These are phyloP conservation scores for Spatholobus suberectus DNA, from an alignment of 306 rosid genomes.

Conservation along the genomic window DNA sequence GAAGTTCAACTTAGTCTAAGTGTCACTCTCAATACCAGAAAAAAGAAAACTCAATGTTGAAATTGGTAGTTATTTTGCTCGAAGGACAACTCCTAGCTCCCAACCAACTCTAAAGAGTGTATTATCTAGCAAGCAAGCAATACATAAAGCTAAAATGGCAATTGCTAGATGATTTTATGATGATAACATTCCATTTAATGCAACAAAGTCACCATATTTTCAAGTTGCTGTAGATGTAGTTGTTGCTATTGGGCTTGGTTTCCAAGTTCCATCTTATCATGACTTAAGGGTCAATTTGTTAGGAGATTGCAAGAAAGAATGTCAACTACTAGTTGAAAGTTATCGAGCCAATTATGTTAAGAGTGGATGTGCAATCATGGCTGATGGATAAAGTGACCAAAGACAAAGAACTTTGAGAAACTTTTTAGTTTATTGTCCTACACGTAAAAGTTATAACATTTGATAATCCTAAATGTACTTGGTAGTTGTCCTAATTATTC, in stretches of 20 bases:
- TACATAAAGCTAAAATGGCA: background rate
- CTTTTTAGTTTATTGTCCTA: no score
- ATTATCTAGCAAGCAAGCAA: no score
- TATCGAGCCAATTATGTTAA: no score
- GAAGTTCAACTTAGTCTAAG: background rate
- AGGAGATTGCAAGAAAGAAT: background rate
- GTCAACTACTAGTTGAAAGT: background rate
- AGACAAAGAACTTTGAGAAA: no score
- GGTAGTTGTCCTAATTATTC: no score
- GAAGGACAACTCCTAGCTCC: background rate
- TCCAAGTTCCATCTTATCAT: background rate
- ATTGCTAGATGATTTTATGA: background rate
- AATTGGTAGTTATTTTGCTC: background rate
- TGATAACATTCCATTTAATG: background rate
- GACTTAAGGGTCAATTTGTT: background rate
- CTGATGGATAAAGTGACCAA: background rate
- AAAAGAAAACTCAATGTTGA: background rate
- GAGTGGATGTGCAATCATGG: background rate
- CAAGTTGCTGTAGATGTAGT: background rate
- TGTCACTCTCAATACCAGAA: no score
- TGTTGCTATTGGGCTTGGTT: background rate
- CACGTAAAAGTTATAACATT: no score
- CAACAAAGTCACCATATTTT: background rate
- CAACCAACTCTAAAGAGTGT: background rate
- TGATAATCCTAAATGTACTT: no score